Conservation (phyloP, 352 stramenopile genomes). For the Globisporangium acanthophoron region DNA sequence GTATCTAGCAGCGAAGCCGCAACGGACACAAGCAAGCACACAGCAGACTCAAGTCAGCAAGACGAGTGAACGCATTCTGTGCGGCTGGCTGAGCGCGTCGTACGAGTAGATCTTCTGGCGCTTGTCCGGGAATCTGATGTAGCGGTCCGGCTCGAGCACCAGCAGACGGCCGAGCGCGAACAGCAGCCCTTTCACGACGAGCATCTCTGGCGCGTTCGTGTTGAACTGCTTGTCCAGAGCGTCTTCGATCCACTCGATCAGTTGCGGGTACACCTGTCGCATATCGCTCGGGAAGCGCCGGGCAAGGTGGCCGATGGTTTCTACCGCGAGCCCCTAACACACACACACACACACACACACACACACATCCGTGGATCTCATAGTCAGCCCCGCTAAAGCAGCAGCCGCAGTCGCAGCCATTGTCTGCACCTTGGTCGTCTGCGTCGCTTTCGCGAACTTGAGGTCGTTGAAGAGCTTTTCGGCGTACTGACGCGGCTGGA, state of each 20-base stretch:
- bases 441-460: conserved; percentile 63
- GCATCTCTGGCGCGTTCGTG: conserved; percentile 56
- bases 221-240: conserved; percentile 72
- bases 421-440: conserved; percentile 48
- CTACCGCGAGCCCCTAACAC: conserved; percentile 45
- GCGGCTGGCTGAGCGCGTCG: background rate
- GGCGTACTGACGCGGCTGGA: conserved; percentile 45
- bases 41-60: background rate
- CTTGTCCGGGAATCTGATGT: conserved; percentile 26
- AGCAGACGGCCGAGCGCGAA: conserved; percentile 54
- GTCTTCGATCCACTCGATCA: conserved; percentile 67
- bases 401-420: background rate
- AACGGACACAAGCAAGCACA: conserved; percentile 5
- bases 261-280: conserved; percentile 15
- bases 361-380: too few relatives aligned
- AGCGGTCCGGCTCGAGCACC: conserved; percentile 42
- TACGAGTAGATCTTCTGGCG: conserved; percentile 69
- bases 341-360: background rate
- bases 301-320: conserved; percentile 56
- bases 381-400: background rate
- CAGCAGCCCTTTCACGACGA: conserved; percentile 68
- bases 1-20: conserved; percentile 26
- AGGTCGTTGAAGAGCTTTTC: conserved; percentile 76
- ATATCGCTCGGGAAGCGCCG: conserved; percentile 40
- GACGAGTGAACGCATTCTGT: too few relatives aligned